phyloP scores from a whole-genome alignment of 805 yeast genomes.

The Wickerhamiella azyma region DNA sequence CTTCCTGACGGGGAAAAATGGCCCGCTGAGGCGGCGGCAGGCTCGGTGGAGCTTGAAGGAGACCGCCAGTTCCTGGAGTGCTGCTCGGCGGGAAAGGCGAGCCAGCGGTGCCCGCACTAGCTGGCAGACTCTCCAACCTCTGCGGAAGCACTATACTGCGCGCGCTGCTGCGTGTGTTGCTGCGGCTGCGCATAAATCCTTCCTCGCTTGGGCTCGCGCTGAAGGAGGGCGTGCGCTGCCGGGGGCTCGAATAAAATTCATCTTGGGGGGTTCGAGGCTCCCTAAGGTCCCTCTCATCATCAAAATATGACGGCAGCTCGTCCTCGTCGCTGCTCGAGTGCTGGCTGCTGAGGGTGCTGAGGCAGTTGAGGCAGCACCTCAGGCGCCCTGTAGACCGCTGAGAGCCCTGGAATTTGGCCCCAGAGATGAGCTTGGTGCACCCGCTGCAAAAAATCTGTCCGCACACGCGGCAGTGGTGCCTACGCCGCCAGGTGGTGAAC shows the following conservation, averaged over 20 bases:
- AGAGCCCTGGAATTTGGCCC: slow-evolving; percentile 52
- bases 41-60: background rate
- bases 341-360: slow-evolving; percentile 14
- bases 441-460: slow-evolving; percentile 86
- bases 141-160: background rate
- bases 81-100: background rate
- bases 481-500: slow-evolving; percentile 65
- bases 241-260: slow-evolving; percentile 3
- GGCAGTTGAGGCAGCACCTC: slow-evolving; percentile 19
- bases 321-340: slow-evolving; percentile 31
- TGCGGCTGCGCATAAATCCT: background rate
- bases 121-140: background rate
- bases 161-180: background rate
- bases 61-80: too few species aligned
- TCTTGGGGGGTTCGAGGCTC: too few species aligned
- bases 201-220: background rate
- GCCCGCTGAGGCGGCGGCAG: background rate
- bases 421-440: slow-evolving; percentile 63
- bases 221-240: background rate
- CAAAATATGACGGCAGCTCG: slow-evolving; percentile 28
- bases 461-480: slow-evolving; percentile 90
- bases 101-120: background rate
- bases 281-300: background rate
- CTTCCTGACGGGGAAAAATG: slow-evolving; percentile 10
- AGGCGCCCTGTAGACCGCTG: slow-evolving; percentile 7